Conservation (phyloP, 148 eudicot species). For the Silene latifolia region DNA sequence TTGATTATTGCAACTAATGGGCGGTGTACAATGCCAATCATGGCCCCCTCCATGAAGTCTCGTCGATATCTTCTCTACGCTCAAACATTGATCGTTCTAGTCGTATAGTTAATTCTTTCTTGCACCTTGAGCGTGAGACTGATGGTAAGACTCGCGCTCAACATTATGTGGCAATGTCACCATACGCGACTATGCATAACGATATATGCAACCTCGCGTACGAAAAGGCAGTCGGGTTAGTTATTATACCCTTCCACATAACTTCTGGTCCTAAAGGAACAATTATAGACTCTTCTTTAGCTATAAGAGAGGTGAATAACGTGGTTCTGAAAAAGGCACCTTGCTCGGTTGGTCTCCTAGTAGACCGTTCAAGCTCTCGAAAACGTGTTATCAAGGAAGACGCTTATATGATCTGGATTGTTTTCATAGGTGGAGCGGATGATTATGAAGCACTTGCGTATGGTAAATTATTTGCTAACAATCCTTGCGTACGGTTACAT, state of each 20-base stretch:
- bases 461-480: constrained; percentile 25
- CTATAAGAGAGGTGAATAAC: constrained; percentile 33
- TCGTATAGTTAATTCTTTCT: constrained; percentile 14
- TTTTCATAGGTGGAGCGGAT: constrained; percentile 43
- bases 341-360: constrained; percentile 43
- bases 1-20: constrained; percentile 26
- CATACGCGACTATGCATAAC: constrained; percentile 28
- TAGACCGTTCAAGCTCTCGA: constrained; percentile 32
- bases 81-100: constrained; percentile 23
- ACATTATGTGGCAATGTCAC: constrained; percentile 22
- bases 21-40: constrained; percentile 18
- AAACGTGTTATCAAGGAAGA: not conserved
- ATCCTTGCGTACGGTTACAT: constrained; percentile 21
- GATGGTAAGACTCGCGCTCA: constrained; percentile 15
- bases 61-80: constrained; percentile 13
- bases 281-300: constrained; percentile 1
- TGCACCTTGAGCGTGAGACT: constrained; percentile 16
- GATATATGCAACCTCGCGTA: constrained; percentile 23
- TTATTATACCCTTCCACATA: constrained; percentile 18
- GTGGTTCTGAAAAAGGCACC: constrained; percentile 42
- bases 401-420: constrained; percentile 11
- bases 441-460: constrained; percentile 44
- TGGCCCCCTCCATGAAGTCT: constrained; percentile 28
- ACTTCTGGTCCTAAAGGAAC: not conserved
- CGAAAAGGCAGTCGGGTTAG: constrained; percentile 13